A percentile compares a stretch with the other conserved stretches of the same genome.
Conservation (phyloP, 352 stramenopile species). For the Globisporangium rhizosaccharum region DNA sequence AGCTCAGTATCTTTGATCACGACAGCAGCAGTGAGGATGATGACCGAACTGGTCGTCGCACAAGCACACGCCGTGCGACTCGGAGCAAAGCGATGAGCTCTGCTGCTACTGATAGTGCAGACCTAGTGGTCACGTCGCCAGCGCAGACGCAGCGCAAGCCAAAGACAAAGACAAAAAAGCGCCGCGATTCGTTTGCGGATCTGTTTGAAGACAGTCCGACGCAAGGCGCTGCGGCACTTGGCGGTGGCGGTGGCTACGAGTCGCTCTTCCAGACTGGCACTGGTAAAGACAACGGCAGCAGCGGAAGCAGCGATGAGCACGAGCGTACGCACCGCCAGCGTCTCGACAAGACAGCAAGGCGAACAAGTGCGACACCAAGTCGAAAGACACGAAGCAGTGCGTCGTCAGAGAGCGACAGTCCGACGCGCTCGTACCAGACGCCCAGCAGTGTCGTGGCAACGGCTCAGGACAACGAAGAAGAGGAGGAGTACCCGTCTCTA, state of each 20-base stretch:
- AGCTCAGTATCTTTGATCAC: slow-evolving; percentile 72
- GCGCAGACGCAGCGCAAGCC: slow-evolving; percentile 2
- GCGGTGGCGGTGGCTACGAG: slow-evolving; percentile 42
- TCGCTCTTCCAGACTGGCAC: slow-evolving; percentile 38
- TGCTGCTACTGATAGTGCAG: no score
- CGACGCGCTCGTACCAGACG: background rate
- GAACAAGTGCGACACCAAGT: background rate
- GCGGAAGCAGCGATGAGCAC: background rate
- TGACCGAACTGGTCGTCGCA: slow-evolving; percentile 1
- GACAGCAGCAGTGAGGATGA: slow-evolving; percentile 31
- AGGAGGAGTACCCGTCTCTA: slow-evolving; percentile 17
- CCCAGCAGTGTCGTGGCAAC: background rate
- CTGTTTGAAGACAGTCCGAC: slow-evolving; percentile 57
- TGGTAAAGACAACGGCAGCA: slow-evolving; percentile 10
- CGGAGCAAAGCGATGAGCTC: background rate
- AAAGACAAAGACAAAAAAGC: slow-evolving; percentile 14
- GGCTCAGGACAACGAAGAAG: slow-evolving; percentile 4
- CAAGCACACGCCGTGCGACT: background rate
- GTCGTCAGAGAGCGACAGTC: background rate
- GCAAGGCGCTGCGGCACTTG: slow-evolving; percentile 15
- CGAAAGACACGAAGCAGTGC: background rate
- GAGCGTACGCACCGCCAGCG: background rate
- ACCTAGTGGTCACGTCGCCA: background rate
- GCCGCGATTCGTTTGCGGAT: slow-evolving; percentile 67
- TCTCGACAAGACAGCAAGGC: background rate